Evolutionary conservation across 805 yeast genomes (phyloP), one percentile per base, ranked within the genome.

Genomic region (Saccharomycopsis malanga): DNA sequence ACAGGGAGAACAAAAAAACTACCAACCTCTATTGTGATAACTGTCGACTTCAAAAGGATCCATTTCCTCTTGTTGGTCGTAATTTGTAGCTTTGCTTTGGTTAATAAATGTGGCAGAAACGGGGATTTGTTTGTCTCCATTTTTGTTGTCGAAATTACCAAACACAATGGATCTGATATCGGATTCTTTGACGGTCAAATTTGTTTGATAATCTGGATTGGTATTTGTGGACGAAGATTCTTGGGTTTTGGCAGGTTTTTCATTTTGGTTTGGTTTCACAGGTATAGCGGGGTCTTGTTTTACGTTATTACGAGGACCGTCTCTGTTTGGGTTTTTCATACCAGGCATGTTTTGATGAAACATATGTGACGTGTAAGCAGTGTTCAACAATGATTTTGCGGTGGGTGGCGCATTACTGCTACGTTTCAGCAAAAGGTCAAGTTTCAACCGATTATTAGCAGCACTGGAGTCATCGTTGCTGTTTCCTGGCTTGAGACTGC

Each of bases 11-110:
- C n/a, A n/a, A n/a, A n/a, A n/a, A n/a, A n/a, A n/a, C 41, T 40
- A 51, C 54, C 54, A 51, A 4, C 54, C 54, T 17, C 52, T 36
- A 25, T 51, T 48, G 36, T 51, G 54, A 39, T 51, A 51, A 48
- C 45, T 51, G 39, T 51, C 54, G 18, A 45, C 23, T 20, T 41
- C 54, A 39, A 45, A 51, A 32, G 22, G 24, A 25, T 39, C 53
- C 14, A 30, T 41, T 4, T 39, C 44, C 24, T 44, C 39, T 15
- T 40, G 30, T n/a, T 46, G 30, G 30, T 27, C 12, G 30, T 27
- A 27, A 27, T 27, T 27, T n/a, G n/a, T n/a, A 15, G 9, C 21
- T 32, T 21, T 17, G 21, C 35, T 10, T 12, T 38, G 17, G n/a
- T 15, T 38, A 14, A 15, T 14, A 10, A 20, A 10, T 12, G n/a